Evolutionary conservation across 768 basidiomycete species (phyloP).

Genomic region (Lanmaoa rubissima): DNA sequence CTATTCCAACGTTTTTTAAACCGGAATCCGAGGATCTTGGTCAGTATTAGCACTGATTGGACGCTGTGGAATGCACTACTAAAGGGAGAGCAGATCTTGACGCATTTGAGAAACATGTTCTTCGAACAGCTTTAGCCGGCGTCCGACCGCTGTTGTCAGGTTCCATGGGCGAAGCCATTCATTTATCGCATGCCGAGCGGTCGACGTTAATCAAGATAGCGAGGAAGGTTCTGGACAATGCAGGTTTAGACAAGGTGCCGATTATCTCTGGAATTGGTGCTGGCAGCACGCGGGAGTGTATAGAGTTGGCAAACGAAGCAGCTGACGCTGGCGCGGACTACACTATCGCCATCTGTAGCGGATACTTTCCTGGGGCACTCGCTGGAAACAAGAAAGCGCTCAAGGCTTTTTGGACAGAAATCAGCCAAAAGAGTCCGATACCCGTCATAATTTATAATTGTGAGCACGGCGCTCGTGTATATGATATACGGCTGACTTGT

Average conservation of each 20-base stretch:
- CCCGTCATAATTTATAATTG: constrained; percentile 91
- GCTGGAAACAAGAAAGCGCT: constrained; percentile 60
- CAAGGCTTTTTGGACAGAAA: constrained; percentile 76
- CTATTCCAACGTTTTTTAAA: constrained; percentile 84
- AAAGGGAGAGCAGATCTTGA: constrained; percentile 47
- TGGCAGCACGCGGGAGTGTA: constrained; percentile 79
- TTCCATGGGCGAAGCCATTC: constrained; percentile 85
- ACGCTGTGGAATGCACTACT: constrained; percentile 3
- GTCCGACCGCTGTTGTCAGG: constrained; percentile 73
- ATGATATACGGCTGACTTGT: not conserved
- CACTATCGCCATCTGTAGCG: constrained; percentile 80
- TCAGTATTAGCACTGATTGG: constrained; percentile 35
- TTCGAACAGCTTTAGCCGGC: constrained; percentile 61
- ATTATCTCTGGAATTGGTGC: constrained; percentile 83
- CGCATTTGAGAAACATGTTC: constrained; percentile 66
- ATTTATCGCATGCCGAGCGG: constrained; percentile 68
- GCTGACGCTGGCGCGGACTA: constrained; percentile 85
- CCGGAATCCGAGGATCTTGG: constrained; percentile 78
- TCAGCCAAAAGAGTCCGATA: constrained; percentile 76
- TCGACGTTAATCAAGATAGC: constrained; percentile 60
- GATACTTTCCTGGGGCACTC: constrained; percentile 83
- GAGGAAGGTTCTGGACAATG: constrained; percentile 67
- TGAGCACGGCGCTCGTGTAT: constrained; percentile 32
- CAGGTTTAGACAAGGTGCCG: constrained; percentile 56
- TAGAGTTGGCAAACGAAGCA: constrained; percentile 72